These are phyloP conservation scores for Exophiala calicioides DNA, from an alignment of 2,329 filamentous ascomycete genomes.

Conservation along the genomic window DNA sequence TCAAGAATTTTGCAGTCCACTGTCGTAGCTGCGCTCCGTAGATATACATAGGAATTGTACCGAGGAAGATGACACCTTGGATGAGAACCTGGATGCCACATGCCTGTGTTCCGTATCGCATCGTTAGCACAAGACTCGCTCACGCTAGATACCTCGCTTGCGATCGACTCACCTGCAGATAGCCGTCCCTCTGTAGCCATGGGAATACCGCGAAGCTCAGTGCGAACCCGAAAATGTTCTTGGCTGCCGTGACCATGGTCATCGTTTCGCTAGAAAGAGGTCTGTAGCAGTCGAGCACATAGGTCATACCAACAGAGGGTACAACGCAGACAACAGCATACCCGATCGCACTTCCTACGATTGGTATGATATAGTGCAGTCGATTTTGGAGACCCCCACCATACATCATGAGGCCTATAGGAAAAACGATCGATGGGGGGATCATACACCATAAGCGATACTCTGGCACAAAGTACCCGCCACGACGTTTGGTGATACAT, in stretches of 20 bases:
- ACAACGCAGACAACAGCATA: slow-evolving; percentile 15
- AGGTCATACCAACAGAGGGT: slow-evolving; percentile 10
- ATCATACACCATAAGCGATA: slow-evolving; percentile 84
- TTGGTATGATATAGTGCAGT: slow-evolving; percentile 7
- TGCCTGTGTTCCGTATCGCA: slow-evolving; percentile 2
- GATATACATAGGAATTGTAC: slow-evolving; percentile 67
- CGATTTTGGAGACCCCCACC: slow-evolving; percentile 5
- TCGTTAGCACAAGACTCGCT: background rate
- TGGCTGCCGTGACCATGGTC: slow-evolving; percentile 12
- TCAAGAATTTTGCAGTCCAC: slow-evolving; percentile 70
- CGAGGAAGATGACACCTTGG: slow-evolving; percentile 6
- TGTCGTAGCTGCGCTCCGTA: slow-evolving; percentile 85
- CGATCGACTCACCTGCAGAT: slow-evolving; percentile 11
- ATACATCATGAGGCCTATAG: slow-evolving; percentile 81
- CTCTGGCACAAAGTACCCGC: slow-evolving; percentile 89
- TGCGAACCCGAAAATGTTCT: slow-evolving; percentile 15
- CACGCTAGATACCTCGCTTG: too few species aligned
- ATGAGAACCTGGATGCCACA: slow-evolving; percentile 8
- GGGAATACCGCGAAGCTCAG: slow-evolving; percentile 19
- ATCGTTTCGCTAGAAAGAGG: slow-evolving; percentile 14
- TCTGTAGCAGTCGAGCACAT: slow-evolving; percentile 16
- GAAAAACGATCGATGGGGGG: slow-evolving; percentile 74
- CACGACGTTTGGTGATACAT: slow-evolving; percentile 77
- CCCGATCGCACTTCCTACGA: slow-evolving; percentile 8
- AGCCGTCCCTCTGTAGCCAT: slow-evolving; percentile 13